phyloP scores from a whole-genome alignment of 148 eudicot genomes.

The Nyssa sinensis region DNA sequence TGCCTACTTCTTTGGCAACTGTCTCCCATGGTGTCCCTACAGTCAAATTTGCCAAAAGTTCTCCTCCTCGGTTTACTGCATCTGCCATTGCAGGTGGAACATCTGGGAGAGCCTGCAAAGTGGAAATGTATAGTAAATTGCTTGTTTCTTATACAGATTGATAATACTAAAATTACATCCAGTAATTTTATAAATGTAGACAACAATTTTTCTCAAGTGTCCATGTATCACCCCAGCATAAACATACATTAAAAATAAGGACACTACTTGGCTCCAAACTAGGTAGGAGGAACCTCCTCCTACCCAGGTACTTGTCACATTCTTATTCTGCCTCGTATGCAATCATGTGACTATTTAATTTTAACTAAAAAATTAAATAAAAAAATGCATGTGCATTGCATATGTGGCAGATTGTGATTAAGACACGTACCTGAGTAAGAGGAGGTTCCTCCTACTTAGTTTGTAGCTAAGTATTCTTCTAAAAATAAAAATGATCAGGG shows the following conservation, averaged over 20 bases:
- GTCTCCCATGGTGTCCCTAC: slow-evolving; percentile 95
- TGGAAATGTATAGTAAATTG: background rate
- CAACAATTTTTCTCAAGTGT: no score
- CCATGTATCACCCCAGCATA: background rate
- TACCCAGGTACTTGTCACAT: no score
- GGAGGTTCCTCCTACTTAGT: no score
- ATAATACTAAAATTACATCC: background rate
- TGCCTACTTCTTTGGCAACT: slow-evolving; percentile 71
- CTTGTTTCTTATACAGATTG: background rate
- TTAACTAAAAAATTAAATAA: no score
- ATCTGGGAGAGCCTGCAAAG: slow-evolving; percentile 77
- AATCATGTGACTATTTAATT: no score
- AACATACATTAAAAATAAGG: no score
- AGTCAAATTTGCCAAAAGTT: slow-evolving; percentile 67
- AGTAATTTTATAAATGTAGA: background rate
- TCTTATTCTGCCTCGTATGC: no score
- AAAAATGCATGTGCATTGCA: no score
- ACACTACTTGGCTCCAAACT: no score
- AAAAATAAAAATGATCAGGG: background rate
- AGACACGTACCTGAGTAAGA: no score
- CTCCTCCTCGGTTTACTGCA: slow-evolving; percentile 89
- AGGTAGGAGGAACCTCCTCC: no score
- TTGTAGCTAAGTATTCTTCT: background rate
- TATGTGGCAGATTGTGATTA: no score
- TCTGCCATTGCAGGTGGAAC: slow-evolving; percentile 94